Evolutionary conservation across 2,329 filamentous ascomycete species (phyloP), one percentile per base, ranked within the genome.

Genomic region (Dothidotthia symphoricarpi): DNA sequence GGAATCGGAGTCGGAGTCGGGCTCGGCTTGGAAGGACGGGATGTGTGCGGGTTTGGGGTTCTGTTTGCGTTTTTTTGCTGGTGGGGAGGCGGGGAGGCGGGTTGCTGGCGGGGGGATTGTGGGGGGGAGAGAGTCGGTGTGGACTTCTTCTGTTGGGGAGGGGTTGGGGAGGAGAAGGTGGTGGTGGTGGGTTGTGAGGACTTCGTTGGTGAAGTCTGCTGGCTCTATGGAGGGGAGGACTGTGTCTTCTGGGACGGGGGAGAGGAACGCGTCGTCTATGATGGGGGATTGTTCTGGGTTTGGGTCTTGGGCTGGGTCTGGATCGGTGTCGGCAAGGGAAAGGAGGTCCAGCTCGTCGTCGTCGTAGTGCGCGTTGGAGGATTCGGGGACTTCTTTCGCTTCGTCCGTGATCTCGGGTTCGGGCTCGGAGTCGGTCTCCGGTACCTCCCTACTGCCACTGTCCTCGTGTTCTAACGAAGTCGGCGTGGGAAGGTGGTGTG

Each of bases 401-500:
- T 43, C 24, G 3, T 31, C 24, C 10, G 16, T 5, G 1, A 6
- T 0, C 13, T 9, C 19, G 11, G 19, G 11, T 8, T 11, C 27
- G 13, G 24, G 22, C 16, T 33, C 26, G 7, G 36, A 16, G 6
- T 31, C 24, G 5, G 15, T 4, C 1, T 27, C 29, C 2, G 25
- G 25, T 11, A n/a, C 25, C 6, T 27, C 25, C 12, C 12, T 12
- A 9, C 36, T 31, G 1, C 14, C 4, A 3, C 36, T 28, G n/a
- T 14, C 24, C 0, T 53, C 44, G 8, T 47, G 45, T 25, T 49
- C 45, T 3, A 54, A 41, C 8, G 58, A 61, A 28, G 43, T 58
- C 3, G 61, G 61, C 12, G 61, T 65, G 4, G 57, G 60, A 10
- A 65, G 41, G 34, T 59, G 58, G 11, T 49, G 49, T 25, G 41